Base-by-base conservation (phyloP, 2,329 filamentous ascomycete genomes). In the Grosmannia penicillata region DNA sequence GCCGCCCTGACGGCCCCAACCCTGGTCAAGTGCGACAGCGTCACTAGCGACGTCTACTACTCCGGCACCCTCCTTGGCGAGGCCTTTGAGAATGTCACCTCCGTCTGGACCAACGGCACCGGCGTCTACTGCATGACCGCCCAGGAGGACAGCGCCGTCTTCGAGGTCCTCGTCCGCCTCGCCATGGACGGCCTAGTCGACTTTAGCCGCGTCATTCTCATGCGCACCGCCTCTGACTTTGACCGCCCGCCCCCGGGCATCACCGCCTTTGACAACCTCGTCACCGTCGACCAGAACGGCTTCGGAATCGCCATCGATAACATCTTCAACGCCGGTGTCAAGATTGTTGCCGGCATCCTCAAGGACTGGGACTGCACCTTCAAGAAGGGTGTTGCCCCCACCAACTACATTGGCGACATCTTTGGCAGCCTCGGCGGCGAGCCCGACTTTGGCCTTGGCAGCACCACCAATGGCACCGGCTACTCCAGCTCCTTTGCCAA, bases 41-140 rank as follows among this genome's bases (percentile, higher is more conserved):
- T 75, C 0, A 83, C 80, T 1, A 78, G 72, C 30, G 79, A 85
- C 50, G 77, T 82, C 14, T 85, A 82, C 58, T 85, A 69, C 56
- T 72, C 69, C 2, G 80, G 80, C 8, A 60, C 54, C 0, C 52
- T 73, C 17, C 66, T 84, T 3, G 64, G 70, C 9, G 65, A 72
- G 33, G 69, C 72, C 0, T 83, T 84, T 50, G 75, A 73, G 47
- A 75, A 78, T 45, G 78, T 70, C 17, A 78, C 75, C 4, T 56
- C 47, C 0, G 49, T 79, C 1, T 71, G 75, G 58, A 84, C 79
- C 3, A 82, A 82, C 49, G 77, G 77, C 4, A 72, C 68, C 0
- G 77, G 74, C 1, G 54, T 64, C 6, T 83, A 83, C 57, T 83
- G 79, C 59, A 72, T 77, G 56, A 79, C 70, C 2, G 78, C 78